These are phyloP conservation scores for Coniochaeta sp. DNA, from an alignment of 2,329 filamentous ascomycete species.

Conservation along the genomic window DNA sequence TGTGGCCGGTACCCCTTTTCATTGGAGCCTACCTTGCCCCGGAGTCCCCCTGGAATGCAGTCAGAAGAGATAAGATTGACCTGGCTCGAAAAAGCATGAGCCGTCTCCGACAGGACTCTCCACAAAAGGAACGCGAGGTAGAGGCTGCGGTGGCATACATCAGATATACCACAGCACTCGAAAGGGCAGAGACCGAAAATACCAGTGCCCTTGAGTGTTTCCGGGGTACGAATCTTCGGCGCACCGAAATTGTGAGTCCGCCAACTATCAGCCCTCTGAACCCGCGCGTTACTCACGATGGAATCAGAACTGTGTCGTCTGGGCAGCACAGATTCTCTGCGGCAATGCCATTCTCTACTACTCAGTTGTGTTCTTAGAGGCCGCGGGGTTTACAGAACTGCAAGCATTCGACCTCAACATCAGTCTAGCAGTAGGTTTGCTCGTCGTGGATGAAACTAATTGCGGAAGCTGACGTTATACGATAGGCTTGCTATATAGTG, in stretches of 20 bases:
- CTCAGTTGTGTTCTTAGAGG: slow-evolving; percentile 28
- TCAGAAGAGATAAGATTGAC: slow-evolving; percentile 19
- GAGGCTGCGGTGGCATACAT: slow-evolving; percentile 18
- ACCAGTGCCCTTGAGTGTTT: slow-evolving; percentile 16
- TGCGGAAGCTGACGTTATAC: slow-evolving; percentile 2
- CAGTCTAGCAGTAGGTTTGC: slow-evolving; percentile 8
- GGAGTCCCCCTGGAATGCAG: slow-evolving; percentile 30
- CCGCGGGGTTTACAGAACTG: slow-evolving; percentile 26
- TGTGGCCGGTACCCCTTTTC: slow-evolving; percentile 26
- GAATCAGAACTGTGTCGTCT: slow-evolving; percentile 26
- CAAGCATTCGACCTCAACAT: slow-evolving; percentile 31
- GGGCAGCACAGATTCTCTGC: slow-evolving; percentile 29
- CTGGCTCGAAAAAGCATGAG: slow-evolving; percentile 15
- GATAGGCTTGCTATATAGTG: slow-evolving; percentile 30
- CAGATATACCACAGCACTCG: slow-evolving; percentile 13
- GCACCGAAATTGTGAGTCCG: slow-evolving; percentile 15
- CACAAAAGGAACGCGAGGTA: slow-evolving; percentile 17
- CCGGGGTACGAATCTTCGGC: slow-evolving; percentile 15
- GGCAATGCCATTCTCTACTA: slow-evolving; percentile 28
- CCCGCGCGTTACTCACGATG: neutral
- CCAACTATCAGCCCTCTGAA: neutral
- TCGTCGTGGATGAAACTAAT: neutral
- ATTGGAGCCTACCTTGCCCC: slow-evolving; percentile 24
- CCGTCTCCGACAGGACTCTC: slow-evolving; percentile 14
- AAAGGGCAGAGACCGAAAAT: slow-evolving; percentile 13